Conservation (phyloP, 23 red algal species). For the Cyanidiococcus yangmingshanensis region DNA sequence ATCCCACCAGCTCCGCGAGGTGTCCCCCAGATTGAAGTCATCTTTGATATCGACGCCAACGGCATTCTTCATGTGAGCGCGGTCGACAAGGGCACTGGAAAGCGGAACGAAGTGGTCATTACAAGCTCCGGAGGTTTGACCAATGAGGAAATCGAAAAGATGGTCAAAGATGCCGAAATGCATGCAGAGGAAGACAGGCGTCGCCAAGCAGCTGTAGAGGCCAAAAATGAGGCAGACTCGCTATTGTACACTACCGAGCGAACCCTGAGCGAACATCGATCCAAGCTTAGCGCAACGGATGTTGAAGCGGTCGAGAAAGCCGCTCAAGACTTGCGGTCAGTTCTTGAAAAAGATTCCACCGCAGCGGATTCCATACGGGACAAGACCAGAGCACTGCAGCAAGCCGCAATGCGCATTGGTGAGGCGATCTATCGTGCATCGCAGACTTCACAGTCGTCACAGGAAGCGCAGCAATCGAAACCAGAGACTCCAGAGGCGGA, state of each 20-base stretch:
- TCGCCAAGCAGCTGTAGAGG: conserved; percentile 54
- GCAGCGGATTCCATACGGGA: conserved; percentile 53
- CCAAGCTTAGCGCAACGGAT: conserved; percentile 48
- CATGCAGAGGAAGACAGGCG: conserved; percentile 70
- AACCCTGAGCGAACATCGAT: conserved; percentile 73
- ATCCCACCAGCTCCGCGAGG: conserved; percentile 60
- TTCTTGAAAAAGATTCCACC: conserved; percentile 49
- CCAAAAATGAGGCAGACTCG: conserved; percentile 78
- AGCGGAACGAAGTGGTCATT: conserved; percentile 43
- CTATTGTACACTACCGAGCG: conserved; percentile 84
- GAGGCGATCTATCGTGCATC: conserved; percentile 94
- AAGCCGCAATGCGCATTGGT: conserved; percentile 93
- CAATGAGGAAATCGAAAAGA: conserved; percentile 69
- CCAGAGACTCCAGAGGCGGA: conserved; percentile 5
- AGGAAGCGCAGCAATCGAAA: background rate
- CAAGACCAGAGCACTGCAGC: conserved; percentile 66
- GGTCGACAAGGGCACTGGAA: conserved; percentile 45
- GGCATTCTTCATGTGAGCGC: conserved; percentile 59
- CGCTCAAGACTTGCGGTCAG: conserved; percentile 42
- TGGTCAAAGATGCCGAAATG: conserved; percentile 77
- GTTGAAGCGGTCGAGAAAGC: conserved; percentile 52
- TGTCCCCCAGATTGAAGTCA: conserved; percentile 56
- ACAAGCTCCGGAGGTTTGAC: conserved; percentile 51
- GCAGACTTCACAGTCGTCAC: conserved; percentile 16
- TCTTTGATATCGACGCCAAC: conserved; percentile 64